Base-by-base conservation (phyloP, 164 flowering plant genomes). In the Tetracentron sinense region DNA sequence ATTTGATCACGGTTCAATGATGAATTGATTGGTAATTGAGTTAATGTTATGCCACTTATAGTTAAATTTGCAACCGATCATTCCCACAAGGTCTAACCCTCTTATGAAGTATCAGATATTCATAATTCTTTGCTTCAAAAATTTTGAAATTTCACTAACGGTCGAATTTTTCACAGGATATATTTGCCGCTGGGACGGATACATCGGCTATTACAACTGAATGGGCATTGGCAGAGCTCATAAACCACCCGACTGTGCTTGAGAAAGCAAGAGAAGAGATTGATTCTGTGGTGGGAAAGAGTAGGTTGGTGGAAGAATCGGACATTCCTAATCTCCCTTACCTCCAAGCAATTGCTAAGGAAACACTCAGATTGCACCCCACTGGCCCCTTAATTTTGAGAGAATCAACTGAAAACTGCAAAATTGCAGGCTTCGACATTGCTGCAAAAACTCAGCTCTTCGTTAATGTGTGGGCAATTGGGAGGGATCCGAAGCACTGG, bases 231-330 rank as follows among this genome's bases (percentile, higher is more conserved):
- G 15, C 55, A 52, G 55, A 52, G 55, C 55, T 52, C 14, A 52
- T 52, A 0, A 52, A 52, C 55, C 28, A 52, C 19, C 55, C 55
- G 25, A 4, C 29, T 4, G 28, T 52, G 29, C 25, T 52, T 8
- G 17, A 52, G 55, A 52, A 52, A 52, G 55, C 55, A 52, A 52
- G 55, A 52, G 29, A 52, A 23, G 55, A 52, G 29, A 52, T 52
- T 3, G 55, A 52, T 14, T 52, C 29, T 2, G 55, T 52, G 2
- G 17, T 52, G 17, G 55, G 55, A 23, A 52, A 25, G 28, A 23
- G 16, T 25, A 52, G 30, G 22, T 52, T 52, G 29, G 29, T 23
- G 55, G 55, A 52, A 23, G 55, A 52, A 52, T 23, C 55, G 25
- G 55, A 52, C 17, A 52, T 25, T 2, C 44, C 44, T 38, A 38